Conservation (phyloP, 2,329 filamentous ascomycete genomes). For the Fusarium sp. region DNA sequence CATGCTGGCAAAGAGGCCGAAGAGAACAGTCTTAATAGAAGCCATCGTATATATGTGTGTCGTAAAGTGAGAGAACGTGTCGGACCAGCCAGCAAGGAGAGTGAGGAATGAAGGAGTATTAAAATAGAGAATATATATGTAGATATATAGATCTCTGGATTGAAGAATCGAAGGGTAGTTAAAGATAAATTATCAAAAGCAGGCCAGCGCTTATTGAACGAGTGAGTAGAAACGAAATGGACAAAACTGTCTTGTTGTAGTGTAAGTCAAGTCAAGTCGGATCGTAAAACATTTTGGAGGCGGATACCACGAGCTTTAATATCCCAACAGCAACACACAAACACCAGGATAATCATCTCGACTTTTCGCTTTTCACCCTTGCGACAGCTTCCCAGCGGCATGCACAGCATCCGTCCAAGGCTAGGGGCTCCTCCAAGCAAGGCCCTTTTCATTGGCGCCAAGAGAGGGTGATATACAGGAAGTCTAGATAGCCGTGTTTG, state of each 20-base stretch:
- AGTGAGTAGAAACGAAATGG: conserved; percentile 36
- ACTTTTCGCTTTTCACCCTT: conserved; percentile 10
- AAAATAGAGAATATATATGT: conserved; percentile 15
- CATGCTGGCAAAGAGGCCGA: conserved; percentile 61
- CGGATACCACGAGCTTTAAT: conserved; percentile 16
- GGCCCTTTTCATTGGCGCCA: conserved; percentile 34
- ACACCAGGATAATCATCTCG: conserved; percentile 18
- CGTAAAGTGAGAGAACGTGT: conserved; percentile 17
- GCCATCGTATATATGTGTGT: conserved; percentile 50
- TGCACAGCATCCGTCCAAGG: conserved; percentile 30
- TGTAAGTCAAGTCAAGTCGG: conserved; percentile 20
- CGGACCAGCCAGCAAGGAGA: conserved; percentile 44
- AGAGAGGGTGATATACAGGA: conserved; percentile 33
- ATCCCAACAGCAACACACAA: conserved; percentile 6
- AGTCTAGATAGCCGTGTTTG: conserved; percentile 32
- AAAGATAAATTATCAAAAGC: conserved; percentile 37
- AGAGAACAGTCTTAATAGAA: conserved; percentile 57
- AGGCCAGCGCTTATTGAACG: conserved; percentile 43
- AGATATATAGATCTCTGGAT: conserved; percentile 5
- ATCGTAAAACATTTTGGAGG: conserved; percentile 11
- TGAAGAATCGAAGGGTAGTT: conserved; percentile 13
- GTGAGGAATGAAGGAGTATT: conserved; percentile 19
- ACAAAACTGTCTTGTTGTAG: conserved; percentile 30
- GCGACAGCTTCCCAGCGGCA: conserved; percentile 16
- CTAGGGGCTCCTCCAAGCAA: conserved; percentile 19